Percentiles rank a stretch among this genome's conserved stretches.
Evolutionary conservation across 2,329 filamentous ascomycete genomes (phyloP).

Genomic region (Colletotrichum sp.): DNA sequence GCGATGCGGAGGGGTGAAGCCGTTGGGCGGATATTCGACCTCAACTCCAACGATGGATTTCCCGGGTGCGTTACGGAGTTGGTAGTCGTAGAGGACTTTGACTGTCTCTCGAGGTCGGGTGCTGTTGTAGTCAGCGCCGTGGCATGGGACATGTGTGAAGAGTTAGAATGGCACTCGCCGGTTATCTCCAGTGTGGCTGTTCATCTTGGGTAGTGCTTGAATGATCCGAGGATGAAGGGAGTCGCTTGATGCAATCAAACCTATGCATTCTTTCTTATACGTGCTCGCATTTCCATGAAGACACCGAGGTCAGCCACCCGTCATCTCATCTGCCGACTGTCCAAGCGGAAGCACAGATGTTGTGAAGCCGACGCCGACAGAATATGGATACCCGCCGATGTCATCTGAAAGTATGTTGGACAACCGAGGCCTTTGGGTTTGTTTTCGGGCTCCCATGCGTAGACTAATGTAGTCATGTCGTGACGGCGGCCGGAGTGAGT

Average conservation of each 20-base stretch:
- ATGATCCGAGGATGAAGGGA: too few species aligned
- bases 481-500: not conserved
- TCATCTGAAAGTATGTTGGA: not conserved
- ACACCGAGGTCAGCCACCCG: not conserved
- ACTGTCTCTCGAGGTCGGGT: not conserved
- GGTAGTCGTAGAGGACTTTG: conserved; percentile 28
- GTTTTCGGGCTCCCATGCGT: rapidly evolving
- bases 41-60: conserved; percentile 44
- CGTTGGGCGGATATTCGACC: conserved; percentile 38
- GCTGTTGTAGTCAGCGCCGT: rapidly evolving
- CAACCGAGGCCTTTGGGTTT: not conserved
- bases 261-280: not conserved
- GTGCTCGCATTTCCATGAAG: rapidly evolving
- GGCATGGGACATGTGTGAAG: rapidly evolving
- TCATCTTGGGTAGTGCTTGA: not conserved
- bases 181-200: rapidly evolving
- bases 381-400: not conserved
- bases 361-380: not conserved
- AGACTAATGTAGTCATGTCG: rapidly evolving
- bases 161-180: not conserved
- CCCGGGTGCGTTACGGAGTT: conserved; percentile 41
- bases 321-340: not conserved
- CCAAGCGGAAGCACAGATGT: not conserved
- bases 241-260: not conserved
- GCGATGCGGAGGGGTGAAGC: conserved; percentile 47